These are phyloP conservation scores for Camillea tinctor DNA, from an alignment of 2,329 filamentous ascomycete species.

Conservation along the genomic window DNA sequence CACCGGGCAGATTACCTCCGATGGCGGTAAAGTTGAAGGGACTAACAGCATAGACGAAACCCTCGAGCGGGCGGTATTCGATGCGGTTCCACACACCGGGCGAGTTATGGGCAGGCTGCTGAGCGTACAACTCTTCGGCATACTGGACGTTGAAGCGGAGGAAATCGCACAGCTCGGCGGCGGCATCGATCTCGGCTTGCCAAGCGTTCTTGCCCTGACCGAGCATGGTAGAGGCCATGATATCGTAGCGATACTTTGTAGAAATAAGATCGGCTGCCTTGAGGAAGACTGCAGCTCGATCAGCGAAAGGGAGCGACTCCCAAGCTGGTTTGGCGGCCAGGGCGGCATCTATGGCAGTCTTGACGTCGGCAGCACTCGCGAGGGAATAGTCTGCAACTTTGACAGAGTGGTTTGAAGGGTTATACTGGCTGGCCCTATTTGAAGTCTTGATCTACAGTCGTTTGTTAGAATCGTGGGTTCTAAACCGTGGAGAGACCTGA, in stretches of 20 bases:
- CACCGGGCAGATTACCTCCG: constrained; percentile 78
- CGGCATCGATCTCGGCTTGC: constrained; percentile 98
- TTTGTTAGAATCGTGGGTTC: constrained; percentile 12
- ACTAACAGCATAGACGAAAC: constrained; percentile 91
- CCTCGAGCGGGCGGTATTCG: constrained; percentile 86
- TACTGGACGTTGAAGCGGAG: constrained; percentile 93
- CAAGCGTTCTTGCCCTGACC: constrained; percentile 98
- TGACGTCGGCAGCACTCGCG: constrained; percentile 73
- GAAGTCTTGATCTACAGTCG: constrained; percentile 64
- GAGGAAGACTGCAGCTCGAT: constrained; percentile 89
- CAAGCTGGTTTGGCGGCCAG: constrained; percentile 83
- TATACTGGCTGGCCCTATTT: constrained; percentile 67
- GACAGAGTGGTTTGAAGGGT: constrained; percentile 77
- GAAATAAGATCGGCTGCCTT: constrained; percentile 91
- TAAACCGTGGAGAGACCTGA: background rate
- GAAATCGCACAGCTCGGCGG: constrained; percentile 90
- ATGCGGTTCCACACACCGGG: constrained; percentile 87
- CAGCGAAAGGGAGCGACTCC: constrained; percentile 83
- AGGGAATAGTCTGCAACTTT: constrained; percentile 82
- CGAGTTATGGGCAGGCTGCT: constrained; percentile 82
- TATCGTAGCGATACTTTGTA: constrained; percentile 91
- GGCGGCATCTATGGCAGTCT: constrained; percentile 77
- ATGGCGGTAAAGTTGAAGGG: constrained; percentile 99
- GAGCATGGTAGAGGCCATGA: constrained; percentile 94
- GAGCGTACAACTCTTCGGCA: constrained; percentile 83